phyloP scores from a whole-genome alignment of 257 asterid species.

The Mentha longifolia region DNA sequence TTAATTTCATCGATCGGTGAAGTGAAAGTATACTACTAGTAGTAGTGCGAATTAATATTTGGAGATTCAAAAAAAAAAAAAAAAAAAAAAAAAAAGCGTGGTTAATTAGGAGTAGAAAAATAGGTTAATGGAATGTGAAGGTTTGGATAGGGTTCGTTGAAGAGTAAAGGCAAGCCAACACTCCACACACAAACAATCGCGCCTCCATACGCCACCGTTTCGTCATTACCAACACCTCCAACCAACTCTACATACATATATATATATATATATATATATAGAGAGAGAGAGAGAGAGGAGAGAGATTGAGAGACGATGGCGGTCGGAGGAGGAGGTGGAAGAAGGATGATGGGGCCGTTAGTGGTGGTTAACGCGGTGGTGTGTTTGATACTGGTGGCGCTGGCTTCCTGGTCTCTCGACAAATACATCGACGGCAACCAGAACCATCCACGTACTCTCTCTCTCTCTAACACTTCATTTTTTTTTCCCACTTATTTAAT shows the following conservation, averaged over 20 bases:
- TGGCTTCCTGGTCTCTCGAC: slow-evolving; percentile 79
- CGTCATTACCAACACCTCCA: background rate
- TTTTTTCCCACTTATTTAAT: no score
- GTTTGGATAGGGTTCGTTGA: background rate
- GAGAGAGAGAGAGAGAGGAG: slow-evolving; percentile 22
- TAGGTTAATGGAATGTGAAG: no score
- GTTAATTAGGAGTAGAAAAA: no score
- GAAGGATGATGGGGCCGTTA: slow-evolving; percentile 62
- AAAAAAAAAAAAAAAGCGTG: no score
- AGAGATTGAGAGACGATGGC: slow-evolving; percentile 43
- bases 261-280: background rate
- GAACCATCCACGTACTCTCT: slow-evolving; percentile 63
- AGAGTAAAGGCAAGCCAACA: no score
- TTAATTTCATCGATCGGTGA: no score
- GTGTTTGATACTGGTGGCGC: slow-evolving; percentile 54
- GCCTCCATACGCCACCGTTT: background rate
- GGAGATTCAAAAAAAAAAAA: no score
- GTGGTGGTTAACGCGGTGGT: slow-evolving; percentile 70
- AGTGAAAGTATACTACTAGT: no score
- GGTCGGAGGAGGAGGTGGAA: slow-evolving; percentile 61
- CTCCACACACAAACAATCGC: slow-evolving; percentile 32
- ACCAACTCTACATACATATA: background rate
- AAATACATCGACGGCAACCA: slow-evolving; percentile 87
- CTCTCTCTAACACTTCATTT: slow-evolving; percentile 6
- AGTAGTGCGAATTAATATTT: no score